Evolutionary conservation across 495 filamentous ascomycete species (phyloP).

Genomic region (Neurospora tetrasperma): DNA sequence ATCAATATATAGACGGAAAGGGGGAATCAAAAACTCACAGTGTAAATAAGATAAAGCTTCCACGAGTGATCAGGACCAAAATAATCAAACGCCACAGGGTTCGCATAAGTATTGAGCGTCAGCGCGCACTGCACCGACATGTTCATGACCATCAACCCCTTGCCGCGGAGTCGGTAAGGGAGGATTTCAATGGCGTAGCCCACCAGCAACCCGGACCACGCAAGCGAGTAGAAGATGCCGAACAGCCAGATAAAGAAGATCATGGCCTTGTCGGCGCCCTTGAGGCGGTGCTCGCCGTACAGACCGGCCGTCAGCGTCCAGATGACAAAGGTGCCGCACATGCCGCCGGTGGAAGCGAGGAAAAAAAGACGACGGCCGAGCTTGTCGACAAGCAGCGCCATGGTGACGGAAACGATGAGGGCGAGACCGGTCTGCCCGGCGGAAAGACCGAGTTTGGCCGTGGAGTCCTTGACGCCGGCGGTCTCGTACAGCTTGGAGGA

Average conservation of each 20-base stretch:
- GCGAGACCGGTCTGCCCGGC: constrained; percentile 42
- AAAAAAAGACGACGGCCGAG: constrained; percentile 50
- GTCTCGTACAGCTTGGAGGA: constrained; percentile 45
- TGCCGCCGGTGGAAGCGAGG: constrained; percentile 47
- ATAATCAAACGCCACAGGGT: constrained; percentile 48
- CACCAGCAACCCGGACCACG: constrained; percentile 55
- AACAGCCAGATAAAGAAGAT: constrained; percentile 50
- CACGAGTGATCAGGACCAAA: constrained; percentile 34
- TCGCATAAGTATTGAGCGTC: constrained; percentile 47
- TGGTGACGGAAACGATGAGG: constrained; percentile 42
- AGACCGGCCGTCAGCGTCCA: constrained; percentile 39
- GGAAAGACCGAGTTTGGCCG: constrained; percentile 41
- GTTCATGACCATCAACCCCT: constrained; percentile 45
- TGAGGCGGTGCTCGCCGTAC: constrained; percentile 26
- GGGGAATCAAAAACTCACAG: constrained; percentile 19
- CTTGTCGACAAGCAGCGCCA: constrained; percentile 51
- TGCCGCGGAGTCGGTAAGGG: constrained; percentile 59
- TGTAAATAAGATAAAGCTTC: constrained; percentile 57
- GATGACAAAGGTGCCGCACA: constrained; percentile 48
- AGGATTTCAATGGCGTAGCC: constrained; percentile 62
- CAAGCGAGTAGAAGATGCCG: constrained; percentile 45
- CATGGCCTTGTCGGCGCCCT: constrained; percentile 37
- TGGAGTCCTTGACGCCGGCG: constrained; percentile 44
- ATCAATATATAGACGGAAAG: too few species aligned
- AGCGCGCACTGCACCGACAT: constrained; percentile 40